Evolutionary conservation across 805 yeast species (phyloP), one percentile per base, ranked within the genome.

Genomic region (Saccharomycopsis fibuligera): DNA sequence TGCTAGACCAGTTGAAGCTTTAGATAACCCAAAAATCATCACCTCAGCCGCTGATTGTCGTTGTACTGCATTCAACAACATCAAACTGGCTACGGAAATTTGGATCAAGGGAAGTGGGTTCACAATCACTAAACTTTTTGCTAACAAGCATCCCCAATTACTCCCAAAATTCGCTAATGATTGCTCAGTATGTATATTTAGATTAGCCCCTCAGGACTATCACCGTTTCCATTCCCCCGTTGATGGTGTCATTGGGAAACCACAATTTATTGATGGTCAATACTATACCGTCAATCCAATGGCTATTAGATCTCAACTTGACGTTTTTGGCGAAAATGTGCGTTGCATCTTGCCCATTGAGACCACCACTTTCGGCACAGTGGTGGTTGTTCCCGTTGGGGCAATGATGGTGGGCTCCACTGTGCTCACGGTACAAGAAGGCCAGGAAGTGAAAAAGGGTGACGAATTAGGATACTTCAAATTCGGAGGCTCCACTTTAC

Each of bases 401-500:
- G 99, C 99, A 0, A 91, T 93, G 98, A 89, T 91, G 97, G 99
- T 91, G 2, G 98, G 98, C 0, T 83, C 96, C 1, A 89, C 83
- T 2, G 75, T 88, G 0, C 63, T 91, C 25, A 81, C 91, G 0
- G 82, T 80, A 14, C 61, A 74, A 45, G 76, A 73, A 41, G 88
- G 87, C 2, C 79, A 79, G 39, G 35, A 46, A 0, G 71, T 91
- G 3, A 58, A 65, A 6, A 72, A 90, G 41, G 86, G 93, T 3
- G 90, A 86, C 38, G 98, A 91, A 58, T 65, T 91, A 24, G 99
- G 99, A 0, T 91, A 87, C 61, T 91, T 91, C 74, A 87, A 90
- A 61, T 91, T 91, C 68, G 99, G 99, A 12, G 99, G 99, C 0
- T 86, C 96, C 0, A 93, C 99, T 0, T 74, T 88, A 5, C 66